These are phyloP conservation scores for Termitomyces eurrhizus DNA, from an alignment of 768 basidiomycete species.

Conservation along the genomic window DNA sequence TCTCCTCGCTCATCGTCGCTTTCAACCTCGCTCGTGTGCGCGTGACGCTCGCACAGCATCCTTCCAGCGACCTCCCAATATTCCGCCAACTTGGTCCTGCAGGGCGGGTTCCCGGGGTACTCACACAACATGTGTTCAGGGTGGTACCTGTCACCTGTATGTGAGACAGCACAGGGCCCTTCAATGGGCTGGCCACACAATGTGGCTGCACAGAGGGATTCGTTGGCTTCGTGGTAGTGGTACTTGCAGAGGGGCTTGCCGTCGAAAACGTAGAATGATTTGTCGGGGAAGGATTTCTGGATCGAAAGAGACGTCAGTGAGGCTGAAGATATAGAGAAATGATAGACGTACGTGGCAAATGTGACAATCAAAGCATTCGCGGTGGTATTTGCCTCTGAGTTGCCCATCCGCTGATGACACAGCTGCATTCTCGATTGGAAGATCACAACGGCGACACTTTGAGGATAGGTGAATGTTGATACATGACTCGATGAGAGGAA, in stretches of 20 bases:
- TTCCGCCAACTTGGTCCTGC: conserved; percentile 62
- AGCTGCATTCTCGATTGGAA: conserved; percentile 87
- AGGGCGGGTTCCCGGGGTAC: conserved; percentile 42
- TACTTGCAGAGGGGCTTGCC: conserved; percentile 89
- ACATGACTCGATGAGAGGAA: conserved; percentile 3
- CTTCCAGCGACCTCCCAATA: conserved; percentile 88
- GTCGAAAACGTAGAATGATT: conserved; percentile 87
- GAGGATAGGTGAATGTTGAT: background rate
- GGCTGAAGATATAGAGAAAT: background rate
- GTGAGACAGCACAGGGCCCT: conserved; percentile 87
- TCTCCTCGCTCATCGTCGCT: conserved; percentile 24
- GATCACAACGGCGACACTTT: conserved; percentile 79
- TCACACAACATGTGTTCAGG: conserved; percentile 89
- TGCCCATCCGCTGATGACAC: conserved; percentile 92
- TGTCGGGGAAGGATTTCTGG: conserved; percentile 87
- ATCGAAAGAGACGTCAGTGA: background rate
- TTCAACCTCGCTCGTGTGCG: conserved; percentile 27
- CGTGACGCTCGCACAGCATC: conserved; percentile 87
- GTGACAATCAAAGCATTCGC: conserved; percentile 86
- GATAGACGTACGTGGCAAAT: conserved; percentile 58
- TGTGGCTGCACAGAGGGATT: conserved; percentile 78
- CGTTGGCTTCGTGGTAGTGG: conserved; percentile 91
- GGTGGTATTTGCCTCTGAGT: conserved; percentile 93
- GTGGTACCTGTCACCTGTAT: conserved; percentile 78
- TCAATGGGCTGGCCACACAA: conserved; percentile 88